phyloP scores from a whole-genome alignment of 345 rosid species.

The Brassica carinata region DNA sequence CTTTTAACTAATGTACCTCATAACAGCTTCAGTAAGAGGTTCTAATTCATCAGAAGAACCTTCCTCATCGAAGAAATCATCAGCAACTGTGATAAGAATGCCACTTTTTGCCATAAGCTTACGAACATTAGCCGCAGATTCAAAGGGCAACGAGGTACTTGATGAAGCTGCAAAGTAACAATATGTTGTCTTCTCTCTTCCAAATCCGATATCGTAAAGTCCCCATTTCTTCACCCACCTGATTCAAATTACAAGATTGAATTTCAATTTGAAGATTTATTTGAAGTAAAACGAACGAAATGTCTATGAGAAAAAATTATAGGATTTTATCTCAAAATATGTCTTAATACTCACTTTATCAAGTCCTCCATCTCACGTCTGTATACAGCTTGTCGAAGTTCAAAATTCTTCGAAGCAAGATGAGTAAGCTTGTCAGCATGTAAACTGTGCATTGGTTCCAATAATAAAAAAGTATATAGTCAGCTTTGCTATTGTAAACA shows the following conservation, averaged over 20 bases:
- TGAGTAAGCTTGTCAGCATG: slow-evolving; percentile 38
- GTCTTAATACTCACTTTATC: slow-evolving; percentile 40
- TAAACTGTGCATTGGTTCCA: slow-evolving; percentile 37
- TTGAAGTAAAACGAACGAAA: background rate
- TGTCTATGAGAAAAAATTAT: background rate
- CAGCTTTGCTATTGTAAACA: background rate
- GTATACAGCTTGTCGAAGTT: slow-evolving; percentile 52
- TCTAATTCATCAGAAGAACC: slow-evolving; percentile 54
- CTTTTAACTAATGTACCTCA: slow-evolving; percentile 39
- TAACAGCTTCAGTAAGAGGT: slow-evolving; percentile 52
- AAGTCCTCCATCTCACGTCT: slow-evolving; percentile 49
- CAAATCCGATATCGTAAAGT: slow-evolving; percentile 58
- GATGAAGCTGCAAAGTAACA: slow-evolving; percentile 54
- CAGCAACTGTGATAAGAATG: slow-evolving; percentile 57
- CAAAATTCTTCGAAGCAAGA: slow-evolving; percentile 49
- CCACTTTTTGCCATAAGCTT: slow-evolving; percentile 49
- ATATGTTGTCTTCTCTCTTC: slow-evolving; percentile 60
- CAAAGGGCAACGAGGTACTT: slow-evolving; percentile 40
- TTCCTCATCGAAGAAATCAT: slow-evolving; percentile 59
- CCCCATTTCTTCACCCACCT: slow-evolving; percentile 58
- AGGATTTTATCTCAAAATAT: background rate
- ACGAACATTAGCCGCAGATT: slow-evolving; percentile 31
- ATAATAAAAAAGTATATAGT: background rate
- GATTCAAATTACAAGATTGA: background rate
- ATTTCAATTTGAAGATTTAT: background rate